These are phyloP conservation scores for Hygrophoropsis aurantiaca DNA, from an alignment of 768 basidiomycete genomes.

Conservation along the genomic window DNA sequence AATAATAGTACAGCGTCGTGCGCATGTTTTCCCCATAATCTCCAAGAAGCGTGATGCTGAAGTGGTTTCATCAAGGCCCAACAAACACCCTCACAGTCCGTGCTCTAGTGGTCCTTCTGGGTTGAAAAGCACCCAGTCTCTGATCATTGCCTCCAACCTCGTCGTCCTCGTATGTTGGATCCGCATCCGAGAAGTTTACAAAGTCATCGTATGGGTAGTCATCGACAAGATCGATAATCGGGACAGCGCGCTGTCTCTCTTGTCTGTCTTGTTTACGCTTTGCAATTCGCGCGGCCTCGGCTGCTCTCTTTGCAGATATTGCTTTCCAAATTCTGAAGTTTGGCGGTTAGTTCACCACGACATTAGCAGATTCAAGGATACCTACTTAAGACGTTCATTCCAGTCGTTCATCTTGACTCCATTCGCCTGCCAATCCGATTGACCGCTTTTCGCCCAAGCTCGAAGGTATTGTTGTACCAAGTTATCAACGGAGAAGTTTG, in stretches of 20 bases:
- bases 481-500: slow-evolving; percentile 64
- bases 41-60: too few relatives aligned
- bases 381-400: slow-evolving; percentile 53
- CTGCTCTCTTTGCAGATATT: slow-evolving; percentile 9
- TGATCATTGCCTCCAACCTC: not conserved
- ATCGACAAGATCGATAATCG: slow-evolving; percentile 2
- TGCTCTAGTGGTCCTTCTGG: too few relatives aligned
- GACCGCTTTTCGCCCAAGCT: slow-evolving; percentile 44
- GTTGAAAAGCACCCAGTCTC: not conserved
- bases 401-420: slow-evolving; percentile 53
- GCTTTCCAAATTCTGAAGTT: slow-evolving; percentile 32
- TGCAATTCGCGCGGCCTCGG: not conserved
- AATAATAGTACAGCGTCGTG: too few relatives aligned
- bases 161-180: slow-evolving; percentile 7
- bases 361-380: too few relatives aligned
- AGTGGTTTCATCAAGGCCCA: too few relatives aligned
- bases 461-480: slow-evolving; percentile 59
- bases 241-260: slow-evolving; percentile 10
- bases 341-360: too few relatives aligned
- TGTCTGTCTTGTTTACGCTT: slow-evolving; percentile 10
- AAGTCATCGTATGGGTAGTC: slow-evolving; percentile 9
- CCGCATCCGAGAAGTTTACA: slow-evolving; percentile 7
- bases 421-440: slow-evolving; percentile 50
- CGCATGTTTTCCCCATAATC: too few relatives aligned
- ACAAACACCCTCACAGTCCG: too few relatives aligned